These are phyloP conservation scores for Paramecium octaurelia DNA, from an alignment of 73 alveolate genomes.

Conservation along the genomic window DNA sequence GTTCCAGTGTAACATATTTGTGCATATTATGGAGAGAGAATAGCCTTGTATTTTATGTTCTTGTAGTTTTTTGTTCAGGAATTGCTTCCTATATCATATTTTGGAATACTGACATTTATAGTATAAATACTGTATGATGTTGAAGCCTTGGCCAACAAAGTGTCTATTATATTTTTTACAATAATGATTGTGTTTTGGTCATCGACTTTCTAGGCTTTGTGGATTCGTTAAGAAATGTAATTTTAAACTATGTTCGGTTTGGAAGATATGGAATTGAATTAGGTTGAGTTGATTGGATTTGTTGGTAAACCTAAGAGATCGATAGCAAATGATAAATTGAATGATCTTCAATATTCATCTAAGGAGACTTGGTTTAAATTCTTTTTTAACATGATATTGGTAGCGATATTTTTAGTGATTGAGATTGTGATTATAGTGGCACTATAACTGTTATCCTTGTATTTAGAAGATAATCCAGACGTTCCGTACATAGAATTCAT, in stretches of 20 bases:
- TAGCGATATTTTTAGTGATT: not conserved
- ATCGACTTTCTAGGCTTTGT: constrained; percentile 13
- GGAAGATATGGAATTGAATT: not conserved
- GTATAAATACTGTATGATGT: constrained; percentile 13
- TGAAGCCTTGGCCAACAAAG: not conserved
- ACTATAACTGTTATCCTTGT: not conserved
- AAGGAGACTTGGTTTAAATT: constrained; percentile 3
- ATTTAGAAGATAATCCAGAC: not conserved
- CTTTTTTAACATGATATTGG: not conserved
- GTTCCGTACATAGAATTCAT: not conserved
- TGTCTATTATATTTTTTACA: not conserved
- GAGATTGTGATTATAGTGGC: not conserved
- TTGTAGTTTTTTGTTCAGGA: not conserved
- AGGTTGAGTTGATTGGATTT: constrained; percentile 29
- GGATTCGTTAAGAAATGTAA: constrained; percentile 24
- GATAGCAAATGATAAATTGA: constrained; percentile 25
- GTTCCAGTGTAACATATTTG: not conserved
- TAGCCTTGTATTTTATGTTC: constrained; percentile 8
- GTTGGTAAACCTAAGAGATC: constrained; percentile 33
- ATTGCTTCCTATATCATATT: not conserved
- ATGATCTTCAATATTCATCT: not conserved
- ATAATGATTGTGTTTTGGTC: constrained; percentile 38
- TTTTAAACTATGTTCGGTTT: constrained; percentile 46
- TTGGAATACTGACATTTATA: constrained; percentile 19
- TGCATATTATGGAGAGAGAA: constrained; percentile 26